phyloP scores from a whole-genome alignment of 2,329 filamentous ascomycete species.

The Fusarium sp. region DNA sequence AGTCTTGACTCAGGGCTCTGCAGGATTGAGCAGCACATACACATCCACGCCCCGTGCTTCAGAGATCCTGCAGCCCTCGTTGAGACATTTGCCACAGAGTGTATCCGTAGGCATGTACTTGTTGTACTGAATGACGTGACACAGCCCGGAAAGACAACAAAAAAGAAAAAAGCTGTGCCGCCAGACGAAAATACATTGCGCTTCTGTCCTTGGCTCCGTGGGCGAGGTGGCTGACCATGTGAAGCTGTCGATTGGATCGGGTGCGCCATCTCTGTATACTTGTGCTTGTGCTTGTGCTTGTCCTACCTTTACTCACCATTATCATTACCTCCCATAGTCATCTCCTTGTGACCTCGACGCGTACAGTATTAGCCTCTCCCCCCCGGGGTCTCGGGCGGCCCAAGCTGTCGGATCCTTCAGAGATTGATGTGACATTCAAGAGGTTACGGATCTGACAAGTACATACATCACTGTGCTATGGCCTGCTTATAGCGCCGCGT shows the following conservation, averaged over 20 bases:
- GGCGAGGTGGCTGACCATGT: conserved; percentile 43
- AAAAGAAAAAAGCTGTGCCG: conserved; percentile 19
- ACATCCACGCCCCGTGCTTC: conserved; percentile 25
- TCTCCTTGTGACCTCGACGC: conserved; percentile 18
- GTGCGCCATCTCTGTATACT: conserved; percentile 24
- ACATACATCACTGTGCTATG: too few species aligned
- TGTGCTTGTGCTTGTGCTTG: conserved; percentile 29
- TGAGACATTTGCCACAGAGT: background rate
- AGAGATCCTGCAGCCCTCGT: conserved; percentile 39
- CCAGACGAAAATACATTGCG: conserved; percentile 47
- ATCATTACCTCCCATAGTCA: too few species aligned
- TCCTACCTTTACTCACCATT: background rate
- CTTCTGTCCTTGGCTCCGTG: conserved; percentile 40
- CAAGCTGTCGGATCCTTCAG: conserved; percentile 45
- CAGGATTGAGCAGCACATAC: conserved; percentile 8
- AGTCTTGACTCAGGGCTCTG: conserved; percentile 4
- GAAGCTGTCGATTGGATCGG: conserved; percentile 36
- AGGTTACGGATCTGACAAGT: conserved; percentile 29
- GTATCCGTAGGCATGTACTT: too few species aligned
- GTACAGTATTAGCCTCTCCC: conserved; percentile 36
- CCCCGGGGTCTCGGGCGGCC: conserved; percentile 36
- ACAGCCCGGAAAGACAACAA: background rate
- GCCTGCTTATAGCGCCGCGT: background rate
- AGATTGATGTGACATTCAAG: conserved; percentile 43
- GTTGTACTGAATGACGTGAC: background rate